Base-by-base conservation (phyloP, 139 green algal genomes). In the Chlorella sorokiniana region DNA sequence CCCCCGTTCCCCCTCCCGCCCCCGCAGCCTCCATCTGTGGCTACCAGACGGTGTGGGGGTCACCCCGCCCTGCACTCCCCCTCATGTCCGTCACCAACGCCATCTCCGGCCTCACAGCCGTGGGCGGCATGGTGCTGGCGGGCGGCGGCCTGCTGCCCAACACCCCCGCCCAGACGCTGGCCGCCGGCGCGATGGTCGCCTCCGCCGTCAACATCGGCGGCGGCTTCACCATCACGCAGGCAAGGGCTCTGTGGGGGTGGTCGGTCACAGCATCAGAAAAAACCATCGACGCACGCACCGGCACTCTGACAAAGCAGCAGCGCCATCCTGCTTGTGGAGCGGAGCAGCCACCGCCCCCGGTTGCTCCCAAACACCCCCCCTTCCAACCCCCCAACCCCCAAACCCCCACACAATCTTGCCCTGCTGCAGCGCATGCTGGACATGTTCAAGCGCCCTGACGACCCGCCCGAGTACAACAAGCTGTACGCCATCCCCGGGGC, bases 81-180 rank as follows among this genome's bases (percentile, higher is more conserved):
- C 89, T 98, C 59, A 98, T 98, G 95, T 91, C 82, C 20, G 95
- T 98, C 33, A 98, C 95, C 74, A 98, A 98, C 84, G 95, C 95
- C 56, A 97, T 98, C 67, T 94, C 86, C 4, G 94, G 93, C 2
- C 86, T 92, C 52, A 93, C 90, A 1, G 91, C 90, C 22, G 81
- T 92, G n/a, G 93, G 93, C 56, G 94, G 92, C 76, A 92, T 98
- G 83, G 78, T 93, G 86, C 85, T 95, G 65, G 89, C 91, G 29
- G 89, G 91, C 61, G 90, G 91, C 14, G 89, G 91, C 64, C 62
- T 94, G 25, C 37, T 95, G 48, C 94, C 94, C 7, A 33, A 51
- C 65, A 94, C 77, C 61, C 79, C 89, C 7, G 63, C 83, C 14
- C 86, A 93, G 81, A 79, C 77, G 1, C 81, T 98, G 72, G 93